Conservation (phyloP, 306 rosid species). For the Sicyos edulis region DNA sequence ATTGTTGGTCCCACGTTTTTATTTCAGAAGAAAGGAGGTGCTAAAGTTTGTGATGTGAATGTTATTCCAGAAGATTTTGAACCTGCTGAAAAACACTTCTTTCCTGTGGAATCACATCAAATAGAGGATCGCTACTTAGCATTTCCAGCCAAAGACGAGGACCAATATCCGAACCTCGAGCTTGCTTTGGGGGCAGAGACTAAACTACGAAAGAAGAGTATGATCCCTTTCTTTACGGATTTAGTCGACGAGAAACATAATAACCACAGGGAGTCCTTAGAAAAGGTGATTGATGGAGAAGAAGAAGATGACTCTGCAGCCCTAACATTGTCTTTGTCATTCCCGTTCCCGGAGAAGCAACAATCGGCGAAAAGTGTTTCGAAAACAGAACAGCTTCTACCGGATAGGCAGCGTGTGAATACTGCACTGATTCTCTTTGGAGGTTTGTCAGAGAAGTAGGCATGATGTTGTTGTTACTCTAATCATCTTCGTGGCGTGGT, state of each 20-base stretch:
- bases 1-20: conserved; percentile 33
- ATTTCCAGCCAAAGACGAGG: conserved; percentile 22
- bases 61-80: conserved; percentile 66
- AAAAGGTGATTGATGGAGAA: conserved; percentile 28
- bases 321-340: conserved; percentile 73
- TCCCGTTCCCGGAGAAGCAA: conserved; percentile 69
- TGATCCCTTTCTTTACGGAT: conserved; percentile 62
- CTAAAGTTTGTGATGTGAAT: conserved; percentile 58
- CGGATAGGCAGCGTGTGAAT: conserved; percentile 53
- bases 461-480: conserved; percentile 26
- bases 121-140: conserved; percentile 25
- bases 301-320: conserved; percentile 55
- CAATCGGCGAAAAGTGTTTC: conserved; percentile 38
- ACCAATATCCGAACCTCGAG: conserved; percentile 59
- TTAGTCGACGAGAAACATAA: conserved; percentile 38
- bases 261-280: conserved; percentile 40
- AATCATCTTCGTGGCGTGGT: conserved; percentile 30
- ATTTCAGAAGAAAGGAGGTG: conserved; percentile 36
- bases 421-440: conserved; percentile 59
- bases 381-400: conserved; percentile 47
- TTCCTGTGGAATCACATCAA: conserved; percentile 47
- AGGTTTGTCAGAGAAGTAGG: conserved; percentile 49
- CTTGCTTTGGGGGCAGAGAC: conserved; percentile 80
- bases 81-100: conserved; percentile 57
- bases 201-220: conserved; percentile 50